These are phyloP conservation scores for Colletotrichum tofieldiae DNA, from an alignment of 2,329 filamentous ascomycete species.

Conservation along the genomic window DNA sequence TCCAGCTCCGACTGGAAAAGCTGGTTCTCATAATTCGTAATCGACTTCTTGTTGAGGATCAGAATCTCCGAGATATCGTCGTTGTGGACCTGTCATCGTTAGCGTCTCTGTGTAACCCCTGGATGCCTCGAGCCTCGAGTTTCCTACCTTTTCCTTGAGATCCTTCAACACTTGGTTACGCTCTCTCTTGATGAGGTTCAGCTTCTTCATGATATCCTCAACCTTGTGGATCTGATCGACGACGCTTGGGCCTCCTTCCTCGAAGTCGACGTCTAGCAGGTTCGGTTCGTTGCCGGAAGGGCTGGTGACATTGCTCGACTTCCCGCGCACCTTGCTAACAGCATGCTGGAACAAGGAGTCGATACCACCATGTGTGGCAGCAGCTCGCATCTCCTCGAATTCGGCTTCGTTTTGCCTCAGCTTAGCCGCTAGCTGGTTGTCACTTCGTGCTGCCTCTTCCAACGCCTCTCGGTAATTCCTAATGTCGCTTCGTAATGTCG, in stretches of 20 bases:
- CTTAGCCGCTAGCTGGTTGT: slow-evolving; percentile 86
- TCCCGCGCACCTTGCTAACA: slow-evolving; percentile 82
- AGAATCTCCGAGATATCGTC: slow-evolving; percentile 98
- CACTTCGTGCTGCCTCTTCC: slow-evolving; percentile 90
- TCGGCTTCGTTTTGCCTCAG: slow-evolving; percentile 89
- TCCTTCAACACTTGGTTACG: slow-evolving; percentile 94
- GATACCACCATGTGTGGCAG: slow-evolving; percentile 87
- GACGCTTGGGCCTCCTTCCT: slow-evolving; percentile 84
- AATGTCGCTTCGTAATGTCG: slow-evolving; percentile 89
- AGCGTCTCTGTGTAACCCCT: slow-evolving; percentile 31
- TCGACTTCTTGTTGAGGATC: slow-evolving; percentile 97
- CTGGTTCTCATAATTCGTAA: slow-evolving; percentile 91
- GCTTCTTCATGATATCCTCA: slow-evolving; percentile 90
- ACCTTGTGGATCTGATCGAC: slow-evolving; percentile 91
- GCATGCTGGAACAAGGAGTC: slow-evolving; percentile 92
- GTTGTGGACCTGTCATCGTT: slow-evolving; percentile 80
- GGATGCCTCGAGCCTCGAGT: not conserved
- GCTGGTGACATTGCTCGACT: slow-evolving; percentile 73
- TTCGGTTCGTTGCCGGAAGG: slow-evolving; percentile 78
- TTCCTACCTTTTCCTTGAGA: slow-evolving; percentile 91
- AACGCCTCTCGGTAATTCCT: slow-evolving; percentile 90
- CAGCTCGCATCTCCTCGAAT: slow-evolving; percentile 95
- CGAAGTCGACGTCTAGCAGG: slow-evolving; percentile 92
- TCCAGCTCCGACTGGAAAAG: slow-evolving; percentile 97
- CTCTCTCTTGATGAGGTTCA: slow-evolving; percentile 94